phyloP scores from a whole-genome alignment of 202 grass and related monocot genomes.

The Eragrostis tef region DNA sequence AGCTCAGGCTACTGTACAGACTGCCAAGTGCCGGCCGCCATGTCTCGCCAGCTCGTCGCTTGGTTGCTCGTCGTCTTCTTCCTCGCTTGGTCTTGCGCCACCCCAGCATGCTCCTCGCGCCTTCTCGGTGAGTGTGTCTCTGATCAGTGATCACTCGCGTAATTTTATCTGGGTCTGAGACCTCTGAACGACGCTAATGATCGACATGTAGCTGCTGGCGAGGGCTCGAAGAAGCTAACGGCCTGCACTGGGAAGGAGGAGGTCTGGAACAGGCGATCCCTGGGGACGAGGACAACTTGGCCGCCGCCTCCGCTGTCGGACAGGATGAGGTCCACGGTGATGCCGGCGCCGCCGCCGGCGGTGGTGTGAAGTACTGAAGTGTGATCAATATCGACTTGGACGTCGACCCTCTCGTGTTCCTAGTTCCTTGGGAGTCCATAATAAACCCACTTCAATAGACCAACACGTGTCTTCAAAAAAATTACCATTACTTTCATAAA shows the following conservation, averaged over 20 bases:
- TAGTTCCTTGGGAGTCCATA: too few species aligned
- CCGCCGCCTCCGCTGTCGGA: neutral
- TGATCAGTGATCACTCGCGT: too few species aligned
- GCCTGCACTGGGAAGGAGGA: neutral
- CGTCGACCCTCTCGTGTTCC: too few species aligned
- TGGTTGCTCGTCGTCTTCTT: conserved; percentile 15
- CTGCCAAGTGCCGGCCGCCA: neutral
- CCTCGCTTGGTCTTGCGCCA: neutral
- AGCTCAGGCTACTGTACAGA: neutral
- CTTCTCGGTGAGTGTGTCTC: neutral
- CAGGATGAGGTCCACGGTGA: neutral
- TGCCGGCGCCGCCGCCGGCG: too few species aligned
- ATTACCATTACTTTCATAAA: too few species aligned
- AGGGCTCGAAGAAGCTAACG: neutral
- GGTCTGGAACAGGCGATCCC: neutral
- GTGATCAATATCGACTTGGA: too few species aligned
- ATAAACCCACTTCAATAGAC: too few species aligned
- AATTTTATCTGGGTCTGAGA: neutral
- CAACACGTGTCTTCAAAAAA: too few species aligned
- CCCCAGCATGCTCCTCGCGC: neutral
- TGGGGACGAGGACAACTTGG: neutral
- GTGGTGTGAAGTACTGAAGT: neutral
- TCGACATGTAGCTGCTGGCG: neutral
- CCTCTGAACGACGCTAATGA: neutral
- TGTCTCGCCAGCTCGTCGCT: neutral